A percentile compares a stretch with the other conserved stretches of the same genome.
Conservation (phyloP, 768 basidiomycete species). For the Kwoniella sp. region DNA sequence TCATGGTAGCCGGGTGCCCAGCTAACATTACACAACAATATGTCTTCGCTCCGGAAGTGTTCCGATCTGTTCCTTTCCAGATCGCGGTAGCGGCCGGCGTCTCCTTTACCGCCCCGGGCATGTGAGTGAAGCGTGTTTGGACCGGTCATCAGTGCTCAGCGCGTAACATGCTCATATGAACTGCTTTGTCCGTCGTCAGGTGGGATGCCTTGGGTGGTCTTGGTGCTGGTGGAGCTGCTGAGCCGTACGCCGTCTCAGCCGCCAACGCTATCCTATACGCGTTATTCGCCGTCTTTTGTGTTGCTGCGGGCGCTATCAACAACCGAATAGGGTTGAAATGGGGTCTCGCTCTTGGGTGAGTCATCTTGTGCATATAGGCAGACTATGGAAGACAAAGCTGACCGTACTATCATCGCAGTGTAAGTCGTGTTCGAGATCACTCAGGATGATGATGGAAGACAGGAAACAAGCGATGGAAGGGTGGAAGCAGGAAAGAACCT, state of each 20-base stretch:
- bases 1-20: no score
- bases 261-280: slow-evolving; percentile 40
- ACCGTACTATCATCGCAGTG: not conserved
- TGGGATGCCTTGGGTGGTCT: slow-evolving; percentile 43
- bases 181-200: slow-evolving; percentile 11
- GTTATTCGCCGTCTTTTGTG: slow-evolving; percentile 35
- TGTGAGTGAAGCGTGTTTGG: slow-evolving; percentile 22
- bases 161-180: slow-evolving; percentile 7
- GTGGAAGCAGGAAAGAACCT: not conserved
- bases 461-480: no score
- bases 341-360: slow-evolving; percentile 39
- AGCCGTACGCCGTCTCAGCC: slow-evolving; percentile 39
- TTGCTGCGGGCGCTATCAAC: slow-evolving; percentile 39
- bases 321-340: slow-evolving; percentile 40
- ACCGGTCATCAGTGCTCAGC: no score
- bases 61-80: slow-evolving; percentile 32
- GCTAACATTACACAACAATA: no score
- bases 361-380: not conserved
- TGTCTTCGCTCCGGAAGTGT: slow-evolving; percentile 10
- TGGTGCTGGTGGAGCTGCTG: slow-evolving; percentile 38
- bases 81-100: slow-evolving; percentile 28
- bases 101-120: slow-evolving; percentile 41
- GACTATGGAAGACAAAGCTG: not conserved
- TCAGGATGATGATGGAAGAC: not conserved
- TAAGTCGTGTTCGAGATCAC: not conserved